Evolutionary conservation across 306 rosid genomes (phyloP).

Genomic region (Dryas octopetala): DNA sequence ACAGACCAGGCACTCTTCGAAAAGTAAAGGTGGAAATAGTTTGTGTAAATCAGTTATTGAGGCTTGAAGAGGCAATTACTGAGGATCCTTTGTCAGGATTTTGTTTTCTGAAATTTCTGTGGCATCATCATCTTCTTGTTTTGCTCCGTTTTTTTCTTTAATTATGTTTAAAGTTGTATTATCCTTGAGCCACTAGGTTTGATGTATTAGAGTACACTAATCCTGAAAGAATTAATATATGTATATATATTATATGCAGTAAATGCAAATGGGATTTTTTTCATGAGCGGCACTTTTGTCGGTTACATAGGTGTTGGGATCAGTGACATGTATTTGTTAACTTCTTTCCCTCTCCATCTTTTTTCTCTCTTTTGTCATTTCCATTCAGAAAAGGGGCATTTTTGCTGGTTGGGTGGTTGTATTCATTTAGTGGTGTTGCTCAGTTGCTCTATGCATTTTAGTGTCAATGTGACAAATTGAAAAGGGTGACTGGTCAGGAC

Average conservation of each 20-base stretch:
- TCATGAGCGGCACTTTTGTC: background rate
- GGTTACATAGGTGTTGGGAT: background rate
- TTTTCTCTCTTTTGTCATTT: background rate
- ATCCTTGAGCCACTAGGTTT: background rate
- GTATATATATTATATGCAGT: background rate
- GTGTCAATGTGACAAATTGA: background rate
- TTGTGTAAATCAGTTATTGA: background rate
- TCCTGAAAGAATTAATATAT: background rate
- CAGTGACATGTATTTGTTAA: background rate
- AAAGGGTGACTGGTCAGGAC: background rate
- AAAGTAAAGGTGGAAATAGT: background rate
- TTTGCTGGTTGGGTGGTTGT: constrained; percentile 1
- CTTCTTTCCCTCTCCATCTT: background rate
- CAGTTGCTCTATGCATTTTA: background rate
- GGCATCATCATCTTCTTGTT: too few relatives aligned
- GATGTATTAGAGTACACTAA: background rate
- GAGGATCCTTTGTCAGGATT: background rate
- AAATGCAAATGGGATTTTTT: background rate
- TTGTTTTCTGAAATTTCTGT: background rate
- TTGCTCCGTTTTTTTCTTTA: background rate
- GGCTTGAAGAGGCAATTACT: background rate
- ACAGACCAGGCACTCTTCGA: background rate
- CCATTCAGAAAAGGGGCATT: background rate
- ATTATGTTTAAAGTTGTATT: background rate
- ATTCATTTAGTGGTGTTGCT: background rate